A percentile compares a stretch with the other conserved stretches of the same genome.
These are phyloP conservation scores for Tubosaeta brunneosetosa DNA, from an alignment of 768 basidiomycete species.

Conservation along the genomic window DNA sequence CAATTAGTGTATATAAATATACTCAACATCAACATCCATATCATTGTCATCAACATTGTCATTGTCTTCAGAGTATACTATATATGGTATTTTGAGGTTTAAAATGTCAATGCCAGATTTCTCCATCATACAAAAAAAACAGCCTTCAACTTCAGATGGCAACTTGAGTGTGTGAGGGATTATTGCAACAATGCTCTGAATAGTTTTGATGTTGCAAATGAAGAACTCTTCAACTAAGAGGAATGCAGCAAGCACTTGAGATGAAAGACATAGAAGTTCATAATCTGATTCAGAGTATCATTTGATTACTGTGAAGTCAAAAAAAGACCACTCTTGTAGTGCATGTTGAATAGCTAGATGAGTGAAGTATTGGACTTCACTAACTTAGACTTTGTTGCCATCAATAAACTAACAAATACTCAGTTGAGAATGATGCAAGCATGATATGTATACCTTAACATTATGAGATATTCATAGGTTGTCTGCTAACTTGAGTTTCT, in stretches of 20 bases:
- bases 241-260: constrained; percentile 17
- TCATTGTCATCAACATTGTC: not conserved
- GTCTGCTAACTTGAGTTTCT: not conserved
- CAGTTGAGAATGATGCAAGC: not conserved
- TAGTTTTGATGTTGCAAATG: constrained; percentile 12
- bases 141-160: not conserved
- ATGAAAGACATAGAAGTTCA: constrained; percentile 13
- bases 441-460: not conserved
- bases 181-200: constrained; percentile 26
- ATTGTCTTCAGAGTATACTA: not conserved
- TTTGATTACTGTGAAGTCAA: constrained; percentile 15
- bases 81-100: constrained; percentile 3
- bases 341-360: not conserved
- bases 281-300: constrained; percentile 17
- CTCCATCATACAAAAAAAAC: constrained; percentile 25
- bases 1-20: not conserved
- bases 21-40: not conserved
- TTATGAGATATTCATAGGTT: constrained; percentile 8
- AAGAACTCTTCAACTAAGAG: constrained; percentile 11
- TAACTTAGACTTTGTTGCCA: constrained; percentile 2
- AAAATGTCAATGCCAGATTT: constrained; percentile 24
- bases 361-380: constrained; percentile 20
- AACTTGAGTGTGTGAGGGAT: constrained; percentile 9
- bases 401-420: not conserved
- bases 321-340: not conserved